Base-by-base conservation (phyloP, 2,329 filamentous ascomycete genomes). In the Paecilomyces niveus region DNA sequence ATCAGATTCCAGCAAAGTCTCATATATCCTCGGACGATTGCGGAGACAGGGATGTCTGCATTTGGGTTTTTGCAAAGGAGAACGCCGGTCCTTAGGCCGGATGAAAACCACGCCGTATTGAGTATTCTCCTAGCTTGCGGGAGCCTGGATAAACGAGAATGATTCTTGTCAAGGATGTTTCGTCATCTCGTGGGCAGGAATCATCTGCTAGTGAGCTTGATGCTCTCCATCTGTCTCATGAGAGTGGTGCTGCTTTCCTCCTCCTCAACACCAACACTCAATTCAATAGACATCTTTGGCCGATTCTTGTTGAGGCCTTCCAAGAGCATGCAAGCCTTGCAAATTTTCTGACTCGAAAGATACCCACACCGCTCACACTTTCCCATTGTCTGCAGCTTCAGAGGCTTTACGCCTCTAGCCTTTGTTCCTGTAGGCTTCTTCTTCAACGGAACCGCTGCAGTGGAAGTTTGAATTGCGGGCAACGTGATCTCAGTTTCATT, bases 321-420 rank as follows among this genome's bases (percentile, higher is more conserved):
- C 2, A 99, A 82, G 52, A 99, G 78, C 61, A 87, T 88, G 72
- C 94, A 99, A 0, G 94, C 94, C 75, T 99, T 96, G 76, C 94
- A 99, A 45, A 97, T 85, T 31, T 85, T 84, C 74, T 99, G 94
- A 67, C 92, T 97, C 1, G 94, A 96, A 74, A 99, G 89, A 72
- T 97, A 99, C 13, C 94, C 94, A 67, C 94, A 99, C 56, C 85
- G 87, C 68, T 88, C 85, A 70, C 94, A 99, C 63, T 86, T 87
- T 1, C 93, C 90, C 65, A 97, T 83, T 13, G 68, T 71, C 57
- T 77, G 74, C 6, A 63, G 62, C 60, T 75, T 75, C 52, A 87
- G 86, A 72, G 93, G 90, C 67, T 85, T 82, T n/a, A 81, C 76
- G 10, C 75, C 61, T 62, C 76, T 77, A 54, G 69, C 70, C 32